phyloP scores from a whole-genome alignment of 768 basidiomycete genomes.

The Russula foetens region DNA sequence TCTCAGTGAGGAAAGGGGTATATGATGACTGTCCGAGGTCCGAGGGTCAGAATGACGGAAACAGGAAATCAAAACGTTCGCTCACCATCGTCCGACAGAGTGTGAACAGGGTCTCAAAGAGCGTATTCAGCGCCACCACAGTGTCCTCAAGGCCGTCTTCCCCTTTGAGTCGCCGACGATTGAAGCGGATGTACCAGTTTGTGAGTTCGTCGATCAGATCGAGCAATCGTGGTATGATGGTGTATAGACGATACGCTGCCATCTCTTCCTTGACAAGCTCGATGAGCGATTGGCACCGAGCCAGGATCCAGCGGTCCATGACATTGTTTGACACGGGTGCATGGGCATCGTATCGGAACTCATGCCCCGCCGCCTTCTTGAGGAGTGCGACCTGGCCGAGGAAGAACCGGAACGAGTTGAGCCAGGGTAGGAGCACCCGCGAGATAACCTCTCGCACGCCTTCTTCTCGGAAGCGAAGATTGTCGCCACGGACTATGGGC shows the following conservation, averaged over 20 bases:
- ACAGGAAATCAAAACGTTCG: conserved; percentile 8
- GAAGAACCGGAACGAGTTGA: conserved; percentile 99
- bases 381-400: conserved; percentile 85
- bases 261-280: conserved; percentile 87
- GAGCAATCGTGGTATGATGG: conserved; percentile 89
- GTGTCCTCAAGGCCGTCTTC: conserved; percentile 89
- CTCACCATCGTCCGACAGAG: conserved; percentile 91
- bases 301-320: conserved; percentile 98
- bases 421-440: conserved; percentile 94
- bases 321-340: conserved; percentile 81
- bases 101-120: conserved; percentile 93
- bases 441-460: conserved; percentile 96
- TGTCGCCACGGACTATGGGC: conserved; percentile 95
- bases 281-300: conserved; percentile 96
- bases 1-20: conserved; percentile 97
- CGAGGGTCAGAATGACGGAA: neutral
- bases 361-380: conserved; percentile 67
- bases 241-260: conserved; percentile 96
- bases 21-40: conserved; percentile 89
- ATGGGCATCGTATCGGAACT: conserved; percentile 84
- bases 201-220: conserved; percentile 94
- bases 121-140: conserved; percentile 79
- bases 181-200: conserved; percentile 99
- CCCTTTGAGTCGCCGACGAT: conserved; percentile 91
- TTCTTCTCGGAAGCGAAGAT: conserved; percentile 95